Conservation (phyloP, 2,329 filamentous ascomycete genomes). For the Fusarium sp. region DNA sequence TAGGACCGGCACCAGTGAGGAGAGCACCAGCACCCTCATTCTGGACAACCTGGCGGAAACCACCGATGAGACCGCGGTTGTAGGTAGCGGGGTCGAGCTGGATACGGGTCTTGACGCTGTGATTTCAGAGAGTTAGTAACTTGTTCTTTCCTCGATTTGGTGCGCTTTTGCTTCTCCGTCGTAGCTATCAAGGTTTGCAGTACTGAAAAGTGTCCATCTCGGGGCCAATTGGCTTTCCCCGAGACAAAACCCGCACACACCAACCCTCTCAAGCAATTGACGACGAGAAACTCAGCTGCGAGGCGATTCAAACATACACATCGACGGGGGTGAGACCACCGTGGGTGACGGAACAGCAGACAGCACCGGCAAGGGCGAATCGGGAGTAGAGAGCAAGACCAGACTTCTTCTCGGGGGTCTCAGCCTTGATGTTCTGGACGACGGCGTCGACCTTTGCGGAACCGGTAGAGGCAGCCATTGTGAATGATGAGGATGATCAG, state of each 20-base stretch:
- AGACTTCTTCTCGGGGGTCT: conserved; percentile 58
- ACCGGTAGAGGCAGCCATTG: conserved; percentile 60
- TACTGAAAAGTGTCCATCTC: conserved; percentile 11
- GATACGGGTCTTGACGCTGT: conserved; percentile 93
- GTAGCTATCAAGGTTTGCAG: conserved; percentile 2
- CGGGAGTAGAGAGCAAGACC: conserved; percentile 85
- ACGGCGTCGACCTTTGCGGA: conserved; percentile 61
- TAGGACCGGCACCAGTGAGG: conserved; percentile 86
- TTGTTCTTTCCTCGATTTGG: not conserved
- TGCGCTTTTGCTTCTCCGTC: not conserved
- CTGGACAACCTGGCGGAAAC: conserved; percentile 86
- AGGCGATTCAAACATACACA: conserved; percentile 79
- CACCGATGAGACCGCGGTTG: conserved; percentile 88
- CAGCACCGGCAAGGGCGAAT: conserved; percentile 96
- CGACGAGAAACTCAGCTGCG: not conserved
- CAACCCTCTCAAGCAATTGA: conserved; percentile 39
- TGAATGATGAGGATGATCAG: conserved; percentile 42
- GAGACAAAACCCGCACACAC: conserved; percentile 10
- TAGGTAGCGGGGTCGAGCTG: conserved; percentile 91
- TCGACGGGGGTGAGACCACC: conserved; percentile 97
- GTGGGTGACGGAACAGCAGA: conserved; percentile 99
- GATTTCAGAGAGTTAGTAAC: conserved; percentile 40
- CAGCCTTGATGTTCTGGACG: conserved; percentile 57
- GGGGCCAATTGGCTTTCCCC: conserved; percentile 8
- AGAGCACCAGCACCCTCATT: conserved; percentile 89